Conservation (phyloP, 805 yeast species). For the Metschnikowia gelsemii region DNA sequence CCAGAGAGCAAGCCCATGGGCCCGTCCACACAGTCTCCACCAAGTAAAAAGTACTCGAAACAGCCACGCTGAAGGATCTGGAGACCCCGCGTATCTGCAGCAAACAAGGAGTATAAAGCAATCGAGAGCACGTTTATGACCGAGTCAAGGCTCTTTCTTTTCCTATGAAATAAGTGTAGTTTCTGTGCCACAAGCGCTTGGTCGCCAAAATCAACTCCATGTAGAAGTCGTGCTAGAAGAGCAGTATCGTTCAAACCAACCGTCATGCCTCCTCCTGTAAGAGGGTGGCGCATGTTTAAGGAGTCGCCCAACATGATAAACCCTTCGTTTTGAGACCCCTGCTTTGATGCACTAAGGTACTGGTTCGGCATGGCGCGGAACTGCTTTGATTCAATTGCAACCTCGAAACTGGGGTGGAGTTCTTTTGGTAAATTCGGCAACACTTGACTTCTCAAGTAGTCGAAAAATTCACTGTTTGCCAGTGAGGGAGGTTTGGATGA, state of each 20-base stretch:
- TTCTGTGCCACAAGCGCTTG: slow-evolving; percentile 54
- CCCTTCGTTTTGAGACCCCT: slow-evolving; percentile 58
- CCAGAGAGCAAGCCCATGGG: slow-evolving; percentile 88
- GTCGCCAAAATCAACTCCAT: slow-evolving; percentile 56
- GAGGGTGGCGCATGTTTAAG: slow-evolving; percentile 95
- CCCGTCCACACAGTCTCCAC: slow-evolving; percentile 73
- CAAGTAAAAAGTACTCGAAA: slow-evolving; percentile 77
- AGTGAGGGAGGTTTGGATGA: slow-evolving; percentile 70
- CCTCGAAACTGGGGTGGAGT: slow-evolving; percentile 63
- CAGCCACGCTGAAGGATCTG: slow-evolving; percentile 81
- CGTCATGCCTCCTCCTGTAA: slow-evolving; percentile 99
- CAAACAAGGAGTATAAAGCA: slow-evolving; percentile 86
- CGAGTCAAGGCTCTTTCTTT: slow-evolving; percentile 74
- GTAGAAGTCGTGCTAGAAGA: slow-evolving; percentile 59
- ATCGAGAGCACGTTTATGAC: slow-evolving; percentile 89
- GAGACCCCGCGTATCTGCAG: slow-evolving; percentile 72
- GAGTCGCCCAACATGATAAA: slow-evolving; percentile 88
- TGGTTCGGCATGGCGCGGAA: slow-evolving; percentile 93
- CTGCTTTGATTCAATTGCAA: slow-evolving; percentile 55
- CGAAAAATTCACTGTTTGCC: slow-evolving; percentile 52
- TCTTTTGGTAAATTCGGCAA: slow-evolving; percentile 65
- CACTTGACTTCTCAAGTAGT: slow-evolving; percentile 60
- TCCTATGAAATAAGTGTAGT: slow-evolving; percentile 66
- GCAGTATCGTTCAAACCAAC: slow-evolving; percentile 89
- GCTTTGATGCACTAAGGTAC: slow-evolving; percentile 74